phyloP scores from a whole-genome alignment of 2,329 filamentous ascomycete species.

The Scedosporium aurantiacum region DNA sequence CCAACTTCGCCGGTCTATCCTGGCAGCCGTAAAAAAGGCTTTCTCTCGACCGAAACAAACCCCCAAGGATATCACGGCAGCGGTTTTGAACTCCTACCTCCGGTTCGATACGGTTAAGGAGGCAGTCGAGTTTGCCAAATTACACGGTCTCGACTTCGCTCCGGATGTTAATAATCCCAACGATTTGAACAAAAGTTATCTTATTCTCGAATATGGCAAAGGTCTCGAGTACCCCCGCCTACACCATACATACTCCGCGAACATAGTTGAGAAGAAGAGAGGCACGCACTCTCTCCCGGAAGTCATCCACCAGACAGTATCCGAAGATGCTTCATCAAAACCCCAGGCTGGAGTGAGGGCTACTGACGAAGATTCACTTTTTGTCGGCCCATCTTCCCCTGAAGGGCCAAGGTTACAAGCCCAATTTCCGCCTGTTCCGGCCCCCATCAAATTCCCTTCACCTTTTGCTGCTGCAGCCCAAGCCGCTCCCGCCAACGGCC shows the following conservation, averaged over 20 bases:
- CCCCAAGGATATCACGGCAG: slow-evolving; percentile 48
- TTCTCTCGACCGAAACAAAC: slow-evolving; percentile 46
- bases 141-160: slow-evolving; percentile 44
- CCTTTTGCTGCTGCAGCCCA: not conserved
- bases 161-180: slow-evolving; percentile 21
- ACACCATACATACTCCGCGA: slow-evolving; percentile 43
- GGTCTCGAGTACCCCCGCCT: slow-evolving; percentile 37
- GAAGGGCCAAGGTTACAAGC: not conserved
- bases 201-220: slow-evolving; percentile 33
- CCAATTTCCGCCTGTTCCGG: not conserved
- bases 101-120: slow-evolving; percentile 58
- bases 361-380: not conserved
- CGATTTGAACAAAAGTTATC: slow-evolving; percentile 25
- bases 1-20: slow-evolving; percentile 44
- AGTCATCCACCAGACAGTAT: slow-evolving; percentile 45
- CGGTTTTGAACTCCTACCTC: slow-evolving; percentile 44
- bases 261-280: slow-evolving; percentile 50
- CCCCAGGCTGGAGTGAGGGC: not conserved
- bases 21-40: slow-evolving; percentile 42
- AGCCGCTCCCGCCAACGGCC: not conserved
- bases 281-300: slow-evolving; percentile 37
- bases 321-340: slow-evolving; percentile 21
- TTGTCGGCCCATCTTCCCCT: not conserved
- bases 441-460: not conserved
- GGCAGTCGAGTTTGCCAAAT: slow-evolving; percentile 52